Evolutionary conservation across 2,329 filamentous ascomycete genomes (phyloP).

Genomic region (Aspergillus neoniger): DNA sequence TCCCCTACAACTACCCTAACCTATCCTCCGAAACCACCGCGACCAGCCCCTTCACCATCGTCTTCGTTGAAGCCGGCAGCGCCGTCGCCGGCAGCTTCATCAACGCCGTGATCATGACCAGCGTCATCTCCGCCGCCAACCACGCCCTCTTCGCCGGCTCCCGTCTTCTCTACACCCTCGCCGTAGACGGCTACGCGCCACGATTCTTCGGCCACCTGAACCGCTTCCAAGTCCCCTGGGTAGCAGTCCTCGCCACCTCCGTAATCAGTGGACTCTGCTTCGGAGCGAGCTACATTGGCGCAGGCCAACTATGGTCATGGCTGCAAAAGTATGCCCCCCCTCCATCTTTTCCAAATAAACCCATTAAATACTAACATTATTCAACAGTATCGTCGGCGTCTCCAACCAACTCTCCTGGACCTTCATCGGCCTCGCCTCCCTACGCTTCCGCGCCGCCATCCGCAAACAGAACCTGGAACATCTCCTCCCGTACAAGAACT

Average conservation of each 20-base stretch:
- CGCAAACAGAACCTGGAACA: conserved; percentile 61
- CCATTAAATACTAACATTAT: conserved; percentile 2
- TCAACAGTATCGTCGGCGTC: conserved; percentile 60
- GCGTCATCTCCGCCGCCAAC: conserved; percentile 61
- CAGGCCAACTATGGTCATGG: conserved; percentile 67
- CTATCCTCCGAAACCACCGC: conserved; percentile 47
- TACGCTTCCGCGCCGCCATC: conserved; percentile 65
- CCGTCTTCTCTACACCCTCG: conserved; percentile 59
- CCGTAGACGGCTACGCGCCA: conserved; percentile 59
- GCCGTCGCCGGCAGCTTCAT: conserved; percentile 59
- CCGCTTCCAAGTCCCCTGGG: conserved; percentile 55
- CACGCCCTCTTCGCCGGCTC: conserved; percentile 61
- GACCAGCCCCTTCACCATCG: conserved; percentile 61
- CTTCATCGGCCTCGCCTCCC: conserved; percentile 63
- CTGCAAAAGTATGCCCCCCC: conserved; percentile 57
- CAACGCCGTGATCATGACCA: conserved; percentile 63
- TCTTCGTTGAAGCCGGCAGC: conserved; percentile 61
- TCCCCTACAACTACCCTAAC: conserved; percentile 57
- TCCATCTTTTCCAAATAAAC: background rate
- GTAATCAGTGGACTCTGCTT: conserved; percentile 62
- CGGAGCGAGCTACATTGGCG: conserved; percentile 65
- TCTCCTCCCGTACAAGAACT: conserved; percentile 65
- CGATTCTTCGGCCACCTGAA: conserved; percentile 55
- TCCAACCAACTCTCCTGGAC: conserved; percentile 68
- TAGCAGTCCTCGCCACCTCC: conserved; percentile 58